Base-by-base conservation (phyloP, 768 basidiomycete species). In the Cystofilobasidium macerans region DNA sequence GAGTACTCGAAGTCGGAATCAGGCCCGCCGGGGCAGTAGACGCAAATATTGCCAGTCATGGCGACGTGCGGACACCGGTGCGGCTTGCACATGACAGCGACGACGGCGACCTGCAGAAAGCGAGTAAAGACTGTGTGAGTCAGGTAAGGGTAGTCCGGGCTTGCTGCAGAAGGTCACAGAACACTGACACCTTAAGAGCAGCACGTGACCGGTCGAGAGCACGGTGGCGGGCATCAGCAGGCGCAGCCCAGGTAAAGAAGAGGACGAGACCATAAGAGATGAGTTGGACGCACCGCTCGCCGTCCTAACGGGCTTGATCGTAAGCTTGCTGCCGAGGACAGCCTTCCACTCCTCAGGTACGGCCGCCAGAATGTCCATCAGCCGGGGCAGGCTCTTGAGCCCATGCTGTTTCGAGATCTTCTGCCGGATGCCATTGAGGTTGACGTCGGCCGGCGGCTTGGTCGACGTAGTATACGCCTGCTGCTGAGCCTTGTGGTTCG, bases 81-180 rank as follows among this genome's bases (percentile, higher is more conserved):
- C 1, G 95, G 95, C 74, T 98, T 99, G 80, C 92, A 94, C 95
- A 99, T 99, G n/a, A 99, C 94, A 12, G 95, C 95, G 18, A 99
- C 95, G 28, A 98, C 94, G 20, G 94, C 95, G 66, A 98, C 93
- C 91, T 94, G 68, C 14, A 7, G n/a, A 40, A 58, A 35, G 22
- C 11, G 42, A 38, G 32, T 20, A 26, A 20, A 59, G n/a, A 14
- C n/a, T 4, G 54, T 26, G 54, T 24, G 24, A 26, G 28, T 56
- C 33, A 26, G 28, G n/a, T n/a, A n/a, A n/a, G n/a, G n/a, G n/a
- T n/a, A n/a, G n/a, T n/a, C n/a, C n/a, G n/a, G n/a, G n/a, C n/a
- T n/a, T n/a, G n/a, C n/a, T 30, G 33, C 5, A 13, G 54, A 56
- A 20, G 33, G 33, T 18, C 26, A 58, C 6, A 33, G 33, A 35